These are phyloP conservation scores for Toxoplasma gondii DNA, from an alignment of 169 alveolate genomes.

Conservation along the genomic window DNA sequence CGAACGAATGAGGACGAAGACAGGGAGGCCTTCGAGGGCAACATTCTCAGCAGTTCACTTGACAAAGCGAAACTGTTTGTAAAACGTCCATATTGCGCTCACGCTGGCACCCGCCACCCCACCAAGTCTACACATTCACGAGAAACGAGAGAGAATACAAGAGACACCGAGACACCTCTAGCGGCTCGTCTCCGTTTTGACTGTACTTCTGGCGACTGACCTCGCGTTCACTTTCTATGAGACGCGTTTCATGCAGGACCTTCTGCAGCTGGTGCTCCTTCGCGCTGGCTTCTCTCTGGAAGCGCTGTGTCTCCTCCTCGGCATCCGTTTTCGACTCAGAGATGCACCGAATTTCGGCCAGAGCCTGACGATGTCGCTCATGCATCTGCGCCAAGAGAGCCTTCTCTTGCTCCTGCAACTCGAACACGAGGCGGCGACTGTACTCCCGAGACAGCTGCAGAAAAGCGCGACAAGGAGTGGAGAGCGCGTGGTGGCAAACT, in stretches of 20 bases:
- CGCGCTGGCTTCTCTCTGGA: conserved; percentile 18
- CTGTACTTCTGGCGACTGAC: not conserved
- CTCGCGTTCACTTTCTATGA: not conserved
- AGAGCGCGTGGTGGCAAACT: not conserved
- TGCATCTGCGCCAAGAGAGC: conserved; percentile 21
- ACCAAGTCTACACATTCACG: too few species aligned
- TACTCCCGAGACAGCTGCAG: conserved; percentile 46
- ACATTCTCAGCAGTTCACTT: too few species aligned
- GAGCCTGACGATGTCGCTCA: conserved; percentile 25
- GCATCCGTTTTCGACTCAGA: not conserved
- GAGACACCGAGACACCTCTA: too few species aligned
- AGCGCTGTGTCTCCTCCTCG: not conserved
- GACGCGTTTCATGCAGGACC: not conserved
- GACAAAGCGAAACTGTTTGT: too few species aligned
- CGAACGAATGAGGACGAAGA: too few species aligned
- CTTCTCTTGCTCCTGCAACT: conserved; percentile 52
- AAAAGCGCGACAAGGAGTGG: too few species aligned
- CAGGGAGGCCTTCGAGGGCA: too few species aligned
- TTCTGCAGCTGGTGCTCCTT: conserved; percentile 39
- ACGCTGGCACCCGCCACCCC: too few species aligned
- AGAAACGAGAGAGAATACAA: too few species aligned
- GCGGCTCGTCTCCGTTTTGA: too few species aligned
- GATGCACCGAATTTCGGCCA: not conserved
- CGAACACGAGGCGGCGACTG: conserved; percentile 38
- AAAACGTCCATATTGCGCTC: too few species aligned